phyloP scores from a whole-genome alignment of 768 basidiomycete species.

The Pleurotus sapidus region DNA sequence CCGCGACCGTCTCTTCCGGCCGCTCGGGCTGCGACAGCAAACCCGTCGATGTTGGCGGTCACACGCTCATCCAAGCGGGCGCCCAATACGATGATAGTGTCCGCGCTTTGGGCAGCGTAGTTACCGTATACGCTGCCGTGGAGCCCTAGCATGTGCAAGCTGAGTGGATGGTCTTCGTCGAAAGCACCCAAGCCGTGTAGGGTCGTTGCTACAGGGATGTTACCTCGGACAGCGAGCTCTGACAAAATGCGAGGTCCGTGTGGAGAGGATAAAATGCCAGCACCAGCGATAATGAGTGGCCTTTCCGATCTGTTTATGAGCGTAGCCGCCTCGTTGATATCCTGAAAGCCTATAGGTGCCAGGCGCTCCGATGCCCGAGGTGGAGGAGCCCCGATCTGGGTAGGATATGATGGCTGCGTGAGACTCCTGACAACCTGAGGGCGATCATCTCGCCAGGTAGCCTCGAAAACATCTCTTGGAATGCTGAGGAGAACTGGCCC shows the following conservation, averaged over 20 bases:
- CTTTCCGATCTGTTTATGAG: conserved; percentile 91
- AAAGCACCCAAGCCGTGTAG: conserved; percentile 94
- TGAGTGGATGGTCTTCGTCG: conserved; percentile 83
- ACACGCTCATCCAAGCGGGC: conserved; percentile 98
- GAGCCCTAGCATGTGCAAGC: conserved; percentile 98
- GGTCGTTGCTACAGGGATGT: conserved; percentile 97
- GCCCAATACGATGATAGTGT: conserved; percentile 96
- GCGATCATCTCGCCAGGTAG: conserved; percentile 79
- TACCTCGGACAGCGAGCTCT: conserved; percentile 75
- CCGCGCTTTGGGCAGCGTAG: conserved; percentile 94
- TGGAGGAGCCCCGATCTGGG: conserved; percentile 46
- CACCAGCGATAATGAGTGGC: conserved; percentile 93
- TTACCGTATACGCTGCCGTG: conserved; percentile 98
- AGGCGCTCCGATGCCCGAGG: no score
- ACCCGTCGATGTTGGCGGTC: conserved; percentile 83
- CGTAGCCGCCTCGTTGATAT: conserved; percentile 80
- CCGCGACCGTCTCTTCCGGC: conserved; percentile 85
- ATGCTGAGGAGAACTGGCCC: conserved; percentile 98
- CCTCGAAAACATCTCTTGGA: conserved; percentile 97
- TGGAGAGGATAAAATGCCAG: conserved; percentile 81
- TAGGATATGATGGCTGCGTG: no score
- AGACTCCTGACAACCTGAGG: conserved; percentile 55
- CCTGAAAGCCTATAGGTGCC: conserved; percentile 54
- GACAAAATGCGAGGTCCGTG: conserved; percentile 80
- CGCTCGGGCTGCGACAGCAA: conserved; percentile 86